These are phyloP conservation scores for Hymenoscyphus fraxineus DNA, from an alignment of 2,329 filamentous ascomycete species.

Conservation along the genomic window DNA sequence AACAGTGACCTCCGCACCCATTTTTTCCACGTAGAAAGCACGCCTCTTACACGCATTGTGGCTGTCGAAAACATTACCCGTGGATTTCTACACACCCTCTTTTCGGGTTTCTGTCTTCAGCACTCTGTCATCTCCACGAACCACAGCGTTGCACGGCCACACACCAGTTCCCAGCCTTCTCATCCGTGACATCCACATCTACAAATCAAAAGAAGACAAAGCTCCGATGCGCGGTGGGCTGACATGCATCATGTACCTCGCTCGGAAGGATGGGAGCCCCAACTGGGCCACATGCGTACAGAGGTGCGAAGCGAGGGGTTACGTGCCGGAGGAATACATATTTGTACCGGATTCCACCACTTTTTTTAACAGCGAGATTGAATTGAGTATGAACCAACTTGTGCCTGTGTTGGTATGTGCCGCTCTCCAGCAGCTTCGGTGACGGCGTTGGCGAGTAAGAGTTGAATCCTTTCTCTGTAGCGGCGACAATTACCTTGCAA, in stretches of 20 bases:
- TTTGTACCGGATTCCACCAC: neutral
- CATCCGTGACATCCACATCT: neutral
- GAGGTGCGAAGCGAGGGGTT: neutral
- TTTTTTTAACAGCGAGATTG: neutral
- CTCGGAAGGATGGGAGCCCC: slow-evolving; percentile 1
- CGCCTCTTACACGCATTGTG: slow-evolving; percentile 1
- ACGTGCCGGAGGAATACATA: neutral
- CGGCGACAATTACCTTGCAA: too few species aligned
- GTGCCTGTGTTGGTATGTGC: neutral
- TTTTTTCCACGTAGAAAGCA: neutral
- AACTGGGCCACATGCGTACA: neutral
- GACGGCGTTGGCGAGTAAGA: neutral
- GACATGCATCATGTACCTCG: slow-evolving; percentile 2
- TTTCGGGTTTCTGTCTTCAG: neutral
- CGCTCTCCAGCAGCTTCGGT: neutral
- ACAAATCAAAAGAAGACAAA: neutral
- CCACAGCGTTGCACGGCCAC: neutral
- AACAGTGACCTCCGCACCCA: neutral
- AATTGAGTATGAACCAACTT: neutral
- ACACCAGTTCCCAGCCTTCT: neutral
- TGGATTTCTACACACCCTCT: neutral
- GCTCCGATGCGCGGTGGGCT: neutral
- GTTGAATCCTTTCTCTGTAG: neutral
- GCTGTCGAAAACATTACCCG: neutral
- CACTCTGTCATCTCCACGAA: neutral